A percentile compares a stretch with the other conserved stretches of the same genome.
Evolutionary conservation across 2,329 filamentous ascomycete genomes (phyloP).

Genomic region (Hymenoscyphus scutula): DNA sequence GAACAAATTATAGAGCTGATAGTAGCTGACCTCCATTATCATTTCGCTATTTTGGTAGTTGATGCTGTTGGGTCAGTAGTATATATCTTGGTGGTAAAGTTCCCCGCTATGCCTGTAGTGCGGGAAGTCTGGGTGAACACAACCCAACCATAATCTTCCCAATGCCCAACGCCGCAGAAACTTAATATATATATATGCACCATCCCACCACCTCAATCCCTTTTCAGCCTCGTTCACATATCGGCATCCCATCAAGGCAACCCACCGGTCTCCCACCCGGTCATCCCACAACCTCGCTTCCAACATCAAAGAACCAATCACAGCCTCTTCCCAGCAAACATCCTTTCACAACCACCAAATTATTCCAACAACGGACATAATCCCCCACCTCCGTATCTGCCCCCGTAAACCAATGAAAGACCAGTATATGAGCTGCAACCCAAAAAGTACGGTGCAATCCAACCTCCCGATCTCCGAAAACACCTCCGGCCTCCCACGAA

Average conservation of each 20-base stretch:
- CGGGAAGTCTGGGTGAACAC: no score
- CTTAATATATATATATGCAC: neutral
- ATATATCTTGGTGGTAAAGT: no score
- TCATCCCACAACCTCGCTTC: neutral
- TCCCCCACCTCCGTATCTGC: no score
- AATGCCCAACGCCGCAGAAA: neutral
- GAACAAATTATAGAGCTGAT: no score
- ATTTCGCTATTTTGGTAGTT: no score
- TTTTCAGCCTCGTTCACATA: neutral
- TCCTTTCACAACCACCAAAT: neutral
- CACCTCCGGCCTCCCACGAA: neutral
- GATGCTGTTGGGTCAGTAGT: no score
- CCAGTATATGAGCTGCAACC: neutral
- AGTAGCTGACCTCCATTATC: no score
- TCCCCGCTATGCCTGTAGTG: no score
- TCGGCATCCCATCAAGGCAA: neutral
- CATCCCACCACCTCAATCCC: neutral
- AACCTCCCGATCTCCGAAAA: neutral
- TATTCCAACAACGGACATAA: no score
- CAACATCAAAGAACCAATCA: neutral
- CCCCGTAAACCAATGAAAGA: neutral
- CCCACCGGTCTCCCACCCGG: neutral
- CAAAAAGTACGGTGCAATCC: neutral
- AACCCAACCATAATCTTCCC: neutral
- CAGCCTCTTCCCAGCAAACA: neutral